Base-by-base conservation (phyloP, 805 yeast species). In the Yarrowia keelungensis region DNA sequence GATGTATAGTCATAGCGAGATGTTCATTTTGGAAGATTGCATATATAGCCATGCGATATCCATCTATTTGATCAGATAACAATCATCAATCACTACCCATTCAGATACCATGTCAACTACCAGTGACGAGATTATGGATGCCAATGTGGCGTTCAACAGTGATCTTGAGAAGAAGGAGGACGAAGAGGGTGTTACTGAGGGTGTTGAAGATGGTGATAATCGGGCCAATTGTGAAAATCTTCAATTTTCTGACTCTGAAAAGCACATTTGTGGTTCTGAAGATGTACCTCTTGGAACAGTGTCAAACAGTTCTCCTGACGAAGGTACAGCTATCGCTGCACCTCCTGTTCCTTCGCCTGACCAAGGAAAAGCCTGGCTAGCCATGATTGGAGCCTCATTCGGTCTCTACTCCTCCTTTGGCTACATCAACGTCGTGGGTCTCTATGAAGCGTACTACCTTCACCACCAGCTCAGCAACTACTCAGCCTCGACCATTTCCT, bases 381-480 rank as follows among this genome's bases (percentile, higher is more conserved):
- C 67, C 5, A 62, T 62, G 67, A 39, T 49, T 32, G 67, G 67
- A 46, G 67, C 67, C 10, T 22, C 26, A 2, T 47, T 62, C 16
- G 67, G 67, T 1, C 46, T 62, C 14, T 62, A 62, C 38, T 62
- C 56, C 5, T 47, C 56, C 3, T 85, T 89, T 74, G 96, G 96
- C 2, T 72, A 89, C 38, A 81, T 87, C 76, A 89, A 89, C 74
- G 78, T 90, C 0, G 81, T 85, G 11, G 92, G 92, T 68, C 89
- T 87, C 0, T 81, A 89, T 43, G 90, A 89, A 14, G 67, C 67
- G 4, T 88, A 86, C 74, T 82, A 89, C 1, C 77, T 85, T 5
- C 75, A 77, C 26, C 84, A 88, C 74, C 87, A 86, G 71, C 79
- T 89, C 69, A 74, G 75, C 3, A 71, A 80, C 36, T 76, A 81